phyloP scores from a whole-genome alignment of 306 rosid genomes.

The Mimosa pudica region DNA sequence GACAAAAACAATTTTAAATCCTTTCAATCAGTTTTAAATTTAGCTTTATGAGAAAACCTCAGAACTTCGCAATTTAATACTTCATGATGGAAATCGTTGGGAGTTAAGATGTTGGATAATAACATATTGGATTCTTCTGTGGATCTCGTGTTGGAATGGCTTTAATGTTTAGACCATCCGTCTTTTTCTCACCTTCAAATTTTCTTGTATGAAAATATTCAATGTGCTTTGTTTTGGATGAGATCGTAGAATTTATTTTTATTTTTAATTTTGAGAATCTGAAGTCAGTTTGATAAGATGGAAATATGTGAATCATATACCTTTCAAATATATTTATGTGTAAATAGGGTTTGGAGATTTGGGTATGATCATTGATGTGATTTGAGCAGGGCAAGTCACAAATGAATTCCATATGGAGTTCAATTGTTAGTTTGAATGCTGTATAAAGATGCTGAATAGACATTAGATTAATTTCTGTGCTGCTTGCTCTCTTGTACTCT shows the following conservation, averaged over 20 bases:
- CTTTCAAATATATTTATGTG: background rate
- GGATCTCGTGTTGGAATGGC: background rate
- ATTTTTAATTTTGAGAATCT: background rate
- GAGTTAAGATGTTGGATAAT: background rate
- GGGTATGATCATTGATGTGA: background rate
- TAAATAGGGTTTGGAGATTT: background rate
- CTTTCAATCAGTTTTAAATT: slow-evolving; percentile 5
- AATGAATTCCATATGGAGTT: background rate
- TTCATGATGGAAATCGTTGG: slow-evolving; percentile 13
- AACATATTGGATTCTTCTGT: background rate
- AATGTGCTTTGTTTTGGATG: slow-evolving; percentile 18
- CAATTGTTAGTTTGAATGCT: slow-evolving; percentile 1
- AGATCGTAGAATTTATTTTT: background rate
- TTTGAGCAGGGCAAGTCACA: background rate
- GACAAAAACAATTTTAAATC: background rate
- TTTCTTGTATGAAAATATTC: background rate
- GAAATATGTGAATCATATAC: slow-evolving; percentile 15
- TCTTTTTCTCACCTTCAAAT: background rate
- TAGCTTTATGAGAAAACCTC: background rate
- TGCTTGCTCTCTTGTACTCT: slow-evolving; percentile 35
- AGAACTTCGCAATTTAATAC: background rate
- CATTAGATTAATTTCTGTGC: slow-evolving; percentile 1
- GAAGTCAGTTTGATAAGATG: slow-evolving; percentile 23
- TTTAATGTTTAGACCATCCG: background rate
- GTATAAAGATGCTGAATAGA: background rate